phyloP scores from a whole-genome alignment of 192 early-diverging fungal species.

The Coemansia sp. region DNA sequence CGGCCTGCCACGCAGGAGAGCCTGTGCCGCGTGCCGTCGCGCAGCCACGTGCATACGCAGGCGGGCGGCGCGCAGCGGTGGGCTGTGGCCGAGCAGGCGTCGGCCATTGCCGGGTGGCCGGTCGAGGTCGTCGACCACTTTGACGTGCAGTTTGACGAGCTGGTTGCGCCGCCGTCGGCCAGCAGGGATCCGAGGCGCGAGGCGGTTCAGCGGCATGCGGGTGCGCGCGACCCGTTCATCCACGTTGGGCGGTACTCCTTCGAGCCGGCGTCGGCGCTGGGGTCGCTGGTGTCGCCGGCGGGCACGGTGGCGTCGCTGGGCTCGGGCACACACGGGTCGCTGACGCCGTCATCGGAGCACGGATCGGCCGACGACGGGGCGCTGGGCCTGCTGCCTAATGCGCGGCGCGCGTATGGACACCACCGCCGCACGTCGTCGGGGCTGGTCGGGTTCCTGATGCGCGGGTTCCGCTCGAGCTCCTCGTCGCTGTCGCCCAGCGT shows the following conservation, averaged over 20 bases:
- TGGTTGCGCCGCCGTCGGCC: slow-evolving; percentile 13
- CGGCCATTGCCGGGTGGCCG: slow-evolving; percentile 42
- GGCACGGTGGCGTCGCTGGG: not conserved
- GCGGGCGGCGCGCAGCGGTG: slow-evolving; percentile 2
- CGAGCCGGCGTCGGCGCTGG: slow-evolving; percentile 6
- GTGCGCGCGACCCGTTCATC: slow-evolving; percentile 6
- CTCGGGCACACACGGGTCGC: not conserved
- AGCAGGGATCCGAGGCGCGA: too few species aligned
- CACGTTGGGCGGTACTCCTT: slow-evolving; percentile 14
- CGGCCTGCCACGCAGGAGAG: not conserved
- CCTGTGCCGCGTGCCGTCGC: not conserved
- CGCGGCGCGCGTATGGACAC: not conserved
- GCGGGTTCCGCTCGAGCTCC: slow-evolving; percentile 28
- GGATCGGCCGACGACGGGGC: not conserved
- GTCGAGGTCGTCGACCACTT: slow-evolving; percentile 44
- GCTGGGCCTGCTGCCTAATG: not conserved
- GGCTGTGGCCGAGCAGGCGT: slow-evolving; percentile 33
- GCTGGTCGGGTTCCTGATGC: slow-evolving; percentile 36
- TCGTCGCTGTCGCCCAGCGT: slow-evolving; percentile 7
- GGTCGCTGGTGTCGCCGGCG: slow-evolving; percentile 2
- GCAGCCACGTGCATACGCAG: too few species aligned
- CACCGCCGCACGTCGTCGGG: slow-evolving; percentile 44
- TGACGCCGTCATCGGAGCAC: not conserved
- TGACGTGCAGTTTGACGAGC: slow-evolving; percentile 43
- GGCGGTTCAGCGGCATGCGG: not conserved